These are phyloP conservation scores for Diaporthe ilicicola DNA, from an alignment of 2,329 filamentous ascomycete species.

Conservation along the genomic window DNA sequence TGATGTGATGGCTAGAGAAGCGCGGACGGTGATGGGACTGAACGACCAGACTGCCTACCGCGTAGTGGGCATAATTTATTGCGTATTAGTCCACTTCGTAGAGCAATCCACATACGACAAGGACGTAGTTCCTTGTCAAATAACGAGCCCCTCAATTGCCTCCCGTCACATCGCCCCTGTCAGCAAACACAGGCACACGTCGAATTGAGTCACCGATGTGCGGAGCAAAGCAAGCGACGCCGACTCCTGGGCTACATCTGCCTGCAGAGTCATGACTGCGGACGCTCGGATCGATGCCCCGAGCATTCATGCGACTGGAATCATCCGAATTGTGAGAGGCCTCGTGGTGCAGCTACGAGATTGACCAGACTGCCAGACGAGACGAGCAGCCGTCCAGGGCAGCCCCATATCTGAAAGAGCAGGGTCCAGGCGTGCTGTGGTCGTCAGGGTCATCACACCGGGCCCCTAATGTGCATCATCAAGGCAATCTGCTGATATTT, in stretches of 20 bases:
- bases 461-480: neutral
- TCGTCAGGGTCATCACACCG: conserved; percentile 10
- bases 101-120: neutral
- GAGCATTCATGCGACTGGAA: neutral
- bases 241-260: neutral
- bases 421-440: conserved; percentile 10
- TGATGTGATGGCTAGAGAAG: neutral
- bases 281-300: neutral
- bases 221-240: neutral
- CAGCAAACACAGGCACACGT: neutral
- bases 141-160: neutral
- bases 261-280: neutral
- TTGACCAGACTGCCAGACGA: neutral
- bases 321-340: too few relatives aligned
- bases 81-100: neutral
- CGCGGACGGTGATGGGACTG: neutral
- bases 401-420: neutral
- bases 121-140: conserved; percentile 2
- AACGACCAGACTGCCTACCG: neutral
- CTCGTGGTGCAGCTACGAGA: neutral
- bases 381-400: neutral
- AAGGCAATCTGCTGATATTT: neutral
- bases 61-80: neutral
- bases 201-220: neutral
- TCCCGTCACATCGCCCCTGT: neutral